A percentile compares a stretch with the other conserved stretches of the same genome.
phyloP scores from a whole-genome alignment of 2,329 filamentous ascomycete species.

The Ceratocystis huliohia region DNA sequence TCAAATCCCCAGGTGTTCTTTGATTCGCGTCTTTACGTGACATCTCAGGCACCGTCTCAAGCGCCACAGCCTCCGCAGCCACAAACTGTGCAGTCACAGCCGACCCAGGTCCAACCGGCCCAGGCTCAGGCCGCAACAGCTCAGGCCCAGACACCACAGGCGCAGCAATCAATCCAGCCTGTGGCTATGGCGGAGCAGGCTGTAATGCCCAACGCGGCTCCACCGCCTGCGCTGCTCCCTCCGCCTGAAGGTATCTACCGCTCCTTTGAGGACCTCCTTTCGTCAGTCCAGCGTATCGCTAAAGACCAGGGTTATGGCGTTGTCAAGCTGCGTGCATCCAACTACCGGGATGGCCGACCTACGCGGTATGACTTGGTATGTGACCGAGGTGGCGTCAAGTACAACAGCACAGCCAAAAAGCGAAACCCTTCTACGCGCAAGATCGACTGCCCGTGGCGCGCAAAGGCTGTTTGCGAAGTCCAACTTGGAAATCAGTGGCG shows the following conservation, averaged over 20 bases:
- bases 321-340: constrained; percentile 49
- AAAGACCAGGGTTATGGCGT: constrained; percentile 52
- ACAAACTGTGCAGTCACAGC: constrained; percentile 7
- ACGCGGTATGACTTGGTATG: constrained; percentile 51
- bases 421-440: constrained; percentile 51
- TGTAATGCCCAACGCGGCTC: constrained; percentile 35
- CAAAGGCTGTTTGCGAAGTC: constrained; percentile 51
- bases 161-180: constrained; percentile 20
- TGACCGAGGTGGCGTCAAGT: constrained; percentile 51
- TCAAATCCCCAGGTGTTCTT: constrained; percentile 16
- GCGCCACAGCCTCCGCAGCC: constrained; percentile 11
- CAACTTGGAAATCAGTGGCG: constrained; percentile 51
- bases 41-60: constrained; percentile 18
- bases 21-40: constrained; percentile 20
- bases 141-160: constrained; percentile 8
- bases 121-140: constrained; percentile 6
- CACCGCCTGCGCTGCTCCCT: constrained; percentile 37
- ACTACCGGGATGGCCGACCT: constrained; percentile 50
- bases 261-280: constrained; percentile 46
- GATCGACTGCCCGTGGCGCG: constrained; percentile 50
- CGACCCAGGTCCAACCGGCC: background rate
- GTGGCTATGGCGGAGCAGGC: constrained; percentile 28
- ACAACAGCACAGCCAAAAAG: constrained; percentile 53
- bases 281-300: constrained; percentile 44
- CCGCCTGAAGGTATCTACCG: constrained; percentile 49